Evolutionary conservation across 2,329 filamentous ascomycete genomes (phyloP), one percentile per base, ranked within the genome.

Genomic region (Cladosporium sp.): DNA sequence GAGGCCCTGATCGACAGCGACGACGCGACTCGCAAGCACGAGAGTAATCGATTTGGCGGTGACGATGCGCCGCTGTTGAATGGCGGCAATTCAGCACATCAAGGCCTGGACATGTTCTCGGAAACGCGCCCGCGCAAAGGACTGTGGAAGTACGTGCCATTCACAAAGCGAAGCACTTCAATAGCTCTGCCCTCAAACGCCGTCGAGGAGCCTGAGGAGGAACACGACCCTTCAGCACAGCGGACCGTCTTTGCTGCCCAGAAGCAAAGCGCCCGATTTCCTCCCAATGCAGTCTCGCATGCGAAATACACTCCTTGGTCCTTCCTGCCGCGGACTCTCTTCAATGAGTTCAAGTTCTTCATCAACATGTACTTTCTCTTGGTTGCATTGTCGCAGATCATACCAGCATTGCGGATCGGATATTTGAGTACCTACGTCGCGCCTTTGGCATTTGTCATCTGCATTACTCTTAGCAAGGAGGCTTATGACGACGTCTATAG

Each of bases 311-410:
- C 92, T 25, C 83, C 91, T 1, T 85, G 91, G 74, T 95, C 87
- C 46, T 98, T 98, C 69, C 78, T 98, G 12, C 94, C 94, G 2
- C 78, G 92, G 46, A 98, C 93, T 0, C 76, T 98, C 18, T 98
- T 96, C 71, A 97, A 97, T 72, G 93, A 98, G 66, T 98, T 98
- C 67, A 96, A 92, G 53, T 98, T 97, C 75, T 98, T 98, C 72
- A 95, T 98, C 78, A 98, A 98, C 78, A 88, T 97, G 76, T 98
- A 98, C 68, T 98, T 98, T 68, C 76, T 98, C 50, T 82, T 97
- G 20, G 93, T 98, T 43, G 94, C 93, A 6, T 71, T 97, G 43
- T 97, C 92, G 32, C 93, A 98, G 70, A 84, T 89, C 38, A 91
- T 98, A 62, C 91, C 90, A 3, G 80, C 87, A 18, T 72, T 98